phyloP scores from a whole-genome alignment of 768 basidiomycete genomes.

The Macrolepiota dolichaula region DNA sequence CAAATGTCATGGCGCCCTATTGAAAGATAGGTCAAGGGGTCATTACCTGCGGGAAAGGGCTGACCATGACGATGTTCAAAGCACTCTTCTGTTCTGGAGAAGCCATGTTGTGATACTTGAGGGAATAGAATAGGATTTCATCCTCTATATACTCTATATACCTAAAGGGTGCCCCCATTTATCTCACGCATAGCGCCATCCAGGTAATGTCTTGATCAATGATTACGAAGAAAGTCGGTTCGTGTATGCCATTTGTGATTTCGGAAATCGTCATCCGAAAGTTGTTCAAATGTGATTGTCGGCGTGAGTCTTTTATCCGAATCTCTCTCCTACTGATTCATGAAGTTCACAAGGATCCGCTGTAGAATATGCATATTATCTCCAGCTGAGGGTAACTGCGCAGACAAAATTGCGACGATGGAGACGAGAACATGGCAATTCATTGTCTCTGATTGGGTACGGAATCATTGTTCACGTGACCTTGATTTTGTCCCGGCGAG shows the following conservation, averaged over 20 bases:
- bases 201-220: too few species aligned
- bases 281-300: too few species aligned
- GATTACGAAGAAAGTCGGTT: too few species aligned
- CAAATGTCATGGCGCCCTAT: constrained; percentile 57
- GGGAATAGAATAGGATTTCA: not conserved
- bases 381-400: not conserved
- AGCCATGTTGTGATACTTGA: constrained; percentile 16
- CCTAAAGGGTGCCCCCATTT: not conserved
- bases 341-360: too few species aligned
- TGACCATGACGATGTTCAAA: constrained; percentile 51
- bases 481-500: constrained; percentile 14
- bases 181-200: not conserved
- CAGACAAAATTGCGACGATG: not conserved
- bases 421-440: not conserved
- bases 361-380: not conserved
- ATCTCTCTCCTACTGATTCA: too few species aligned
- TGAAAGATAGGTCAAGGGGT: not conserved
- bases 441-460: not conserved
- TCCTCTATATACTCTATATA: not conserved
- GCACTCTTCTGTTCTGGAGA: constrained; percentile 32
- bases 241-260: too few species aligned
- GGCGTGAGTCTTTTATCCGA: too few species aligned
- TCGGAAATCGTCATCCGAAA: too few species aligned
- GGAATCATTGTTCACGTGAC: constrained; percentile 9
- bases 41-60: not conserved